Percentiles rank a stretch among this genome's conserved stretches.
Conservation (phyloP, 208 protist genomes). For the Crithidia expoeki region DNA sequence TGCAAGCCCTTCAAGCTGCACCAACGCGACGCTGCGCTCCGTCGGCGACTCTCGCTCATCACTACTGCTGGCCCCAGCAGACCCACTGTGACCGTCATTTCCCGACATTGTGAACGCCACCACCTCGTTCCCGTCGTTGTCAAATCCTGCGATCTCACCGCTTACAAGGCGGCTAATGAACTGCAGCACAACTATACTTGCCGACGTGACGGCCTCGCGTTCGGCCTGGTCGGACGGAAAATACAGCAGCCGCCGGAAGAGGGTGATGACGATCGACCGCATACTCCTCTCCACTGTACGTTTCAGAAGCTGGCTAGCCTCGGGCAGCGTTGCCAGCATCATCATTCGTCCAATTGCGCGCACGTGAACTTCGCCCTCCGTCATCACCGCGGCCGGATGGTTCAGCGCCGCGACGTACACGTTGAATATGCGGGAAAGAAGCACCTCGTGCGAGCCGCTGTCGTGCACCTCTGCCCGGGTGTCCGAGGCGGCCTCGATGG, state of each 20-base stretch:
- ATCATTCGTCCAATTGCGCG: conserved; percentile 37
- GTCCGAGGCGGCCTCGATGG: conserved; percentile 54
- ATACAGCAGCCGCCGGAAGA: conserved; percentile 26
- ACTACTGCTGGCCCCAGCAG: conserved; percentile 25
- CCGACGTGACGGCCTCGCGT: conserved; percentile 19
- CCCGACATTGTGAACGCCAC: conserved; percentile 4
- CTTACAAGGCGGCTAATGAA: conserved; percentile 58
- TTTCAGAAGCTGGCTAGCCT: conserved; percentile 32
- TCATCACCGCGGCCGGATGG: conserved; percentile 29
- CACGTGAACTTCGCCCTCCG: conserved; percentile 26
- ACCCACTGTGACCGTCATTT: not conserved
- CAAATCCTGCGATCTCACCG: conserved; percentile 41
- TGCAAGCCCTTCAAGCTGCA: conserved; percentile 81
- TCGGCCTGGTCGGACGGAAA: conserved; percentile 1
- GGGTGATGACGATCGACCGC: conserved; percentile 28
- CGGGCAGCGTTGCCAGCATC: conserved; percentile 26
- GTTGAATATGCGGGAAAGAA: conserved; percentile 57
- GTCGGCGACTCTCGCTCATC: conserved; percentile 20
- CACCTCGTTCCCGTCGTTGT: conserved; percentile 36
- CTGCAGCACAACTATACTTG: conserved; percentile 35
- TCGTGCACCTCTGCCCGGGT: conserved; percentile 52
- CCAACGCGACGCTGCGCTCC: conserved; percentile 31
- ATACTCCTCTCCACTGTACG: conserved; percentile 35
- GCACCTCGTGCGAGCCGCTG: conserved; percentile 63
- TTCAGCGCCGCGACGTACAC: conserved; percentile 62